Evolutionary conservation across 192 early-diverging fungal species (phyloP), one percentile per base, ranked within the genome.

Genomic region (Coemansia asiatica): DNA sequence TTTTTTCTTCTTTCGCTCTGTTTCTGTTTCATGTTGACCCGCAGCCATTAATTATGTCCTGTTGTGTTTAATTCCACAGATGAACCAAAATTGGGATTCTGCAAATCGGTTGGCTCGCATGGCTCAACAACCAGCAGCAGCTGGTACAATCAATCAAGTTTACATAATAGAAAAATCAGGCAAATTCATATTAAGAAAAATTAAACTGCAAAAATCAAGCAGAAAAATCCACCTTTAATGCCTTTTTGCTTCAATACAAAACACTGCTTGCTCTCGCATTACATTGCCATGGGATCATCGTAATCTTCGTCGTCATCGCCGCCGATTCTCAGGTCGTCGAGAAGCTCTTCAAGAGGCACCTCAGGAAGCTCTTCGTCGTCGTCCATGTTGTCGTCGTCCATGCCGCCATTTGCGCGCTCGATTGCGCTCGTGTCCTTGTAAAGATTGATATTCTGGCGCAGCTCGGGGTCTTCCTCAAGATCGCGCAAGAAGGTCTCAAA

Each of bases 391-490:
- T 36, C 79, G 16, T 79, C 82, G 38, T 84, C 83, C 67, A 72
- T 44, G 57, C 54, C 70, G 22, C 58, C 64, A 8, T 10, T 7
- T 15, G 56, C 31, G 21, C 35, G 56, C 13, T 8, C 4, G 29
- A 33, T 31, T 23, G 28, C 19, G 21, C 63, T 61, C 16, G 75
- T 36, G 48, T 66, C 69, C 83, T 95, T 96, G 87, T 94, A 99
- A 48, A 99, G 85, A 66, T 99, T 96, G 67, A 99, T 83, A 69
- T 92, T 93, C 66, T 91, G 89, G 58, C 97, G 86, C 61, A 98
- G 86, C 82, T 99, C 97, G 26, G 94, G 85, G 84, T 99, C 97
- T 81, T 99, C 97, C 81, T 99, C 97, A 53, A 99, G 83, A 83
- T 99, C 97, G 68, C 94, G 89, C 89, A 97, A 82, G 85, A 99